These are phyloP conservation scores for Camelina sativa DNA, from an alignment of 345 rosid species.

Conservation along the genomic window DNA sequence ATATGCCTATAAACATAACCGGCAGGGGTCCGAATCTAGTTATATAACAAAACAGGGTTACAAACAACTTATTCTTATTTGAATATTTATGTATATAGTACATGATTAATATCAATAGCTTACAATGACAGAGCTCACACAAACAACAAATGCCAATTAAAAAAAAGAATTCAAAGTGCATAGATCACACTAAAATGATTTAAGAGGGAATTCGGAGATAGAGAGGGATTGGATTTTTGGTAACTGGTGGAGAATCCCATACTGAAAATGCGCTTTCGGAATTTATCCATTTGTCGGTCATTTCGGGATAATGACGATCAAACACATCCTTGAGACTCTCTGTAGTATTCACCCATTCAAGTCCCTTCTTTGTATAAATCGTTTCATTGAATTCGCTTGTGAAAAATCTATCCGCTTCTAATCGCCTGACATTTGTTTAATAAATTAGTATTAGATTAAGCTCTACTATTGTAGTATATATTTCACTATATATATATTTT, in stretches of 20 bases:
- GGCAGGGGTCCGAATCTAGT: too few relatives aligned
- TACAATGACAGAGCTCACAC: not conserved
- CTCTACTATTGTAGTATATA: not conserved
- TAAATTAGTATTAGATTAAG: not conserved
- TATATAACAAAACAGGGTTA: too few relatives aligned
- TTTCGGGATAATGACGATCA: constrained; percentile 59
- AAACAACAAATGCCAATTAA: not conserved
- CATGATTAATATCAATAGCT: not conserved
- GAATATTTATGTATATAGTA: not conserved
- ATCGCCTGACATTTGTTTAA: constrained; percentile 46
- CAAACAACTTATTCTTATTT: not conserved
- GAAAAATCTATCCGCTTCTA: constrained; percentile 66
- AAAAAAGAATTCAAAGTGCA: not conserved
- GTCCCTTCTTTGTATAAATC: constrained; percentile 60
- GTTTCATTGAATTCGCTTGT: constrained; percentile 57
- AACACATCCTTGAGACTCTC: constrained; percentile 60
- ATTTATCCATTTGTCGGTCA: constrained; percentile 59
- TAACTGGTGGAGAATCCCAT: constrained; percentile 55
- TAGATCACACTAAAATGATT: constrained; percentile 16
- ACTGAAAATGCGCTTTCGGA: constrained; percentile 65
- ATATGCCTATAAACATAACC: too few relatives aligned
- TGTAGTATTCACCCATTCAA: constrained; percentile 63
- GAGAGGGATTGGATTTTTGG: constrained; percentile 49
- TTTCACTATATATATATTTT: not conserved
- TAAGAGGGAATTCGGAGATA: constrained; percentile 53